phyloP scores from a whole-genome alignment of 805 yeast genomes.

The Zygotorulaspora danielsina region DNA sequence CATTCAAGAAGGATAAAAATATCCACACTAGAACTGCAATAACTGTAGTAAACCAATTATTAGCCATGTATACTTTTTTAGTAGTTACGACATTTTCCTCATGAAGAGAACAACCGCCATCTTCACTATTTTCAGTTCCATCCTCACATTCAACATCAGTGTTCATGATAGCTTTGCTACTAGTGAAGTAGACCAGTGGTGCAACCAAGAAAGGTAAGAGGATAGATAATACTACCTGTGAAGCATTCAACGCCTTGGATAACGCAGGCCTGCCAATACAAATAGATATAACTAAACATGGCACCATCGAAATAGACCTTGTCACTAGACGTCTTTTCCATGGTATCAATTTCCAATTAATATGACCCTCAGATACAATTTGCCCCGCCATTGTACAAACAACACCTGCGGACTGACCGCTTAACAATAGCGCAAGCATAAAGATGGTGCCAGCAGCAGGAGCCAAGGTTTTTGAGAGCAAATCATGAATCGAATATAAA shows the following conservation, averaged over 20 bases:
- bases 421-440: slow-evolving; percentile 75
- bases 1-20: slow-evolving; percentile 64
- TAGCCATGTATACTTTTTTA: slow-evolving; percentile 51
- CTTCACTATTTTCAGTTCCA: slow-evolving; percentile 14
- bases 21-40: slow-evolving; percentile 61
- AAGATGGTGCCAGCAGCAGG: slow-evolving; percentile 78
- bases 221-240: slow-evolving; percentile 80
- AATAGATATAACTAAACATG: slow-evolving; percentile 70
- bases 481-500: slow-evolving; percentile 66
- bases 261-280: slow-evolving; percentile 72
- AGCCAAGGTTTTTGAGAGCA: slow-evolving; percentile 58
- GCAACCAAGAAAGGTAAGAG: slow-evolving; percentile 80
- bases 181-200: slow-evolving; percentile 79
- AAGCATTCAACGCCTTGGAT: slow-evolving; percentile 67
- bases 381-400: slow-evolving; percentile 94
- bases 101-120: slow-evolving; percentile 4
- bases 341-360: slow-evolving; percentile 76
- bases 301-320: slow-evolving; percentile 71
- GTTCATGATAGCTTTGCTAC: slow-evolving; percentile 63
- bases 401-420: slow-evolving; percentile 89
- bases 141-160: slow-evolving; percentile 38
- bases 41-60: slow-evolving; percentile 53
- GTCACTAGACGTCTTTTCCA: slow-evolving; percentile 78
- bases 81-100: slow-evolving; percentile 15
- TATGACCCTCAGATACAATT: slow-evolving; percentile 85